These are phyloP conservation scores for Naganishia sp. DNA, from an alignment of 1,284 basidiomycete species.

Conservation along the genomic window DNA sequence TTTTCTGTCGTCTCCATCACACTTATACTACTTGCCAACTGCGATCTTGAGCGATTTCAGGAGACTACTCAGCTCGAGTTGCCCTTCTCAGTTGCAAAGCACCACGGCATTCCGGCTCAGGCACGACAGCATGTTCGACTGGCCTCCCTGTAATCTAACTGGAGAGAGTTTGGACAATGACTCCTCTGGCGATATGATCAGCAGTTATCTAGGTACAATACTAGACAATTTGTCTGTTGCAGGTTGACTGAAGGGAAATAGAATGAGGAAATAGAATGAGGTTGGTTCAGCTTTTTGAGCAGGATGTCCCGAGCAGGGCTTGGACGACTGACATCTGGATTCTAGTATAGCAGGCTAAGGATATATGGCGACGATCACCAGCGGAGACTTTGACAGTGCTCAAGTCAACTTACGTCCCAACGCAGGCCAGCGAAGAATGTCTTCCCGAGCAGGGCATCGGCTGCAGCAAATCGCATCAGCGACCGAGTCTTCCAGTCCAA, in stretches of 20 bases:
- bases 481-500: neutral
- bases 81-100: neutral
- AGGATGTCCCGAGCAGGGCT: neutral
- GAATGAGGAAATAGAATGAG: neutral
- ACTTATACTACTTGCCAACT: neutral
- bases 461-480: conserved; percentile 11
- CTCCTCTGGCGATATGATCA: neutral
- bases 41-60: neutral
- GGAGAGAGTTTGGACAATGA: neutral
- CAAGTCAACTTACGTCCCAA: conserved; percentile 14
- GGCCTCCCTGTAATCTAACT: too few species aligned
- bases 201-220: conserved; percentile 31
- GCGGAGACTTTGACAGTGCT: too few species aligned
- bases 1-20: neutral
- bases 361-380: too few species aligned
- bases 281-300: conserved; percentile 1
- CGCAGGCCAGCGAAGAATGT: conserved; percentile 34
- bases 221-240: conserved; percentile 29
- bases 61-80: neutral
- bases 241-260: conserved; percentile 26
- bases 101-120: too few species aligned
- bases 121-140: too few species aligned
- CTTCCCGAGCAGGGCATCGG: conserved; percentile 33
- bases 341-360: conserved; percentile 20
- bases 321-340: conserved; percentile 28